Evolutionary conservation across 257 asterid species (phyloP).

Genomic region (Solanum clarkiae): DNA sequence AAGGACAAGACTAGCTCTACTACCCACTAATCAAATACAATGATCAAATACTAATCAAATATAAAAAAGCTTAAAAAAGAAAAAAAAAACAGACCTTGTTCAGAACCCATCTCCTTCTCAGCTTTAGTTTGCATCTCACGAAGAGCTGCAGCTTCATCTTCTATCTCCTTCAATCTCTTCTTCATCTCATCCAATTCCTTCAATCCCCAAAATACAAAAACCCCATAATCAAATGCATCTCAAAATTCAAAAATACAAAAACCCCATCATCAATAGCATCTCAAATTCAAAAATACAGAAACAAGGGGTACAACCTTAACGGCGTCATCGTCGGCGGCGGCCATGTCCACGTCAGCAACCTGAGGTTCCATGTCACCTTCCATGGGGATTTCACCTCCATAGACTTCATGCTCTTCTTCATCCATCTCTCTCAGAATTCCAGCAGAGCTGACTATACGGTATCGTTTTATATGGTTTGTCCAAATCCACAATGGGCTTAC

Average conservation of each 20-base stretch:
- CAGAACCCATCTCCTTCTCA: slow-evolving; percentile 64
- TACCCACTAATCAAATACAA: no score
- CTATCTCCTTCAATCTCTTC: slow-evolving; percentile 80
- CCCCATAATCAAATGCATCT: no score
- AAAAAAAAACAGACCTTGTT: slow-evolving; percentile 27
- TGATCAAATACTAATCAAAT: background rate
- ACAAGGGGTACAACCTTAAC: slow-evolving; percentile 8
- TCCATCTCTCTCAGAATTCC: slow-evolving; percentile 9
- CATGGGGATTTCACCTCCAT: slow-evolving; percentile 38
- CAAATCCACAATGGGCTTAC: background rate
- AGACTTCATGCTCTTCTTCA: slow-evolving; percentile 44
- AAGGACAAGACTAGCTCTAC: no score
- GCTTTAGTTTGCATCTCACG: slow-evolving; percentile 80
- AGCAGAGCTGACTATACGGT: background rate
- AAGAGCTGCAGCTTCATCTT: slow-evolving; percentile 72
- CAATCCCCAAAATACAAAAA: background rate
- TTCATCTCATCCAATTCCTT: slow-evolving; percentile 72
- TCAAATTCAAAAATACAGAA: background rate
- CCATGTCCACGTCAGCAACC: slow-evolving; percentile 18
- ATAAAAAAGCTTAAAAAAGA: background rate
- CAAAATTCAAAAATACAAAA: background rate
- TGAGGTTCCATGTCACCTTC: slow-evolving; percentile 28
- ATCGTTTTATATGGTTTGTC: background rate
- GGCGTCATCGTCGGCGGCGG: slow-evolving; percentile 28
- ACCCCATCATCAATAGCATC: background rate